These are phyloP conservation scores for Russula brevipes DNA, from an alignment of 768 basidiomycete genomes.

Conservation along the genomic window DNA sequence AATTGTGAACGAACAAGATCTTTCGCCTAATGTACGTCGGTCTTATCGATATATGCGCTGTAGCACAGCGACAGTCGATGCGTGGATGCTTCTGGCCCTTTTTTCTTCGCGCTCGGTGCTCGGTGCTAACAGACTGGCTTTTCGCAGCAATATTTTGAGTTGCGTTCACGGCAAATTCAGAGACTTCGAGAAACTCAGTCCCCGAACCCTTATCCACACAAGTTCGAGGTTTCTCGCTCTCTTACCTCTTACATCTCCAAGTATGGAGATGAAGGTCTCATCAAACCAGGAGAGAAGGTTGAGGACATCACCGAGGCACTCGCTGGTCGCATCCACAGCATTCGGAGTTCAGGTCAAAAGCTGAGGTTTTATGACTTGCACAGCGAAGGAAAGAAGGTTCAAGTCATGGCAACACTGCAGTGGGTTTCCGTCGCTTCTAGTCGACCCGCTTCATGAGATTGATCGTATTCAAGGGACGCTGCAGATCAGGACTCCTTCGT, in stretches of 20 bases:
- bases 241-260: slow-evolving; percentile 65
- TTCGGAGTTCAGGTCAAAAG: slow-evolving; percentile 76
- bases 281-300: slow-evolving; percentile 62
- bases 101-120: background rate
- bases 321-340: slow-evolving; percentile 89
- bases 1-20: slow-evolving; percentile 64
- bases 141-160: slow-evolving; percentile 90
- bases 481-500: slow-evolving; percentile 59
- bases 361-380: slow-evolving; percentile 92
- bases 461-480: slow-evolving; percentile 47
- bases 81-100: background rate
- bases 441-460: background rate
- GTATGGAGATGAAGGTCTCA: slow-evolving; percentile 70
- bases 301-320: slow-evolving; percentile 55
- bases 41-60: background rate
- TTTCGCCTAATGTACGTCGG: slow-evolving; percentile 80
- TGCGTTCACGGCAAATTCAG: slow-evolving; percentile 83
- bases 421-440: slow-evolving; percentile 35
- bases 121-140: background rate
- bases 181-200: slow-evolving; percentile 76
- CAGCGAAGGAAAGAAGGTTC: slow-evolving; percentile 87
- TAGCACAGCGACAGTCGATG: background rate
- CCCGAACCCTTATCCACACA: slow-evolving; percentile 98
- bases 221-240: slow-evolving; percentile 85
- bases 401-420: slow-evolving; percentile 90